phyloP scores from a whole-genome alignment of 208 protist genomes.

The Wallacemonas sp. region DNA sequence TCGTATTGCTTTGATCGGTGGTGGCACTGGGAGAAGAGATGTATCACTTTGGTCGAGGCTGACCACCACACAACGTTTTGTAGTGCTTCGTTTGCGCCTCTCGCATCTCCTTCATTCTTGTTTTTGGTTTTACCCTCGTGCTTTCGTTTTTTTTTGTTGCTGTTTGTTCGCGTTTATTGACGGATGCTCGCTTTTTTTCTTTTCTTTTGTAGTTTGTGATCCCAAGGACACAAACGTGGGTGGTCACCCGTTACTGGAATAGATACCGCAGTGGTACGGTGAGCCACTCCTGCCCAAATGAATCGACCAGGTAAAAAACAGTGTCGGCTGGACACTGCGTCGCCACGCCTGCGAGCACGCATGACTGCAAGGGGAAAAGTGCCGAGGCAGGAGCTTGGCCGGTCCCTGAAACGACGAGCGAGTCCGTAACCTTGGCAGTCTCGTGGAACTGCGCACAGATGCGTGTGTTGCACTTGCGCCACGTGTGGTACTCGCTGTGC shows the following conservation, averaged over 20 bases:
- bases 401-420: slow-evolving; percentile 39
- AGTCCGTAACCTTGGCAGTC: slow-evolving; percentile 20
- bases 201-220: not conserved
- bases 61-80: too few species aligned
- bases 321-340: slow-evolving; percentile 67
- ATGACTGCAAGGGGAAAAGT: slow-evolving; percentile 64
- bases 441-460: slow-evolving; percentile 83
- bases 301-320: slow-evolving; percentile 60
- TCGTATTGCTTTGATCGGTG: too few species aligned
- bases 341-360: slow-evolving; percentile 52
- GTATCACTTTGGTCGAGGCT: too few species aligned
- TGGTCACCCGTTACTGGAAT: slow-evolving; percentile 20
- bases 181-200: too few species aligned
- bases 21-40: too few species aligned
- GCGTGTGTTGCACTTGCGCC: slow-evolving; percentile 73
- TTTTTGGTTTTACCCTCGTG: too few species aligned
- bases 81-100: too few species aligned
- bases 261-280: slow-evolving; percentile 62
- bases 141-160: too few species aligned
- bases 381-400: slow-evolving; percentile 41
- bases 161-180: too few species aligned
- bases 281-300: slow-evolving; percentile 75
- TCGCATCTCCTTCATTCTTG: too few species aligned
- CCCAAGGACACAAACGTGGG: too few species aligned
- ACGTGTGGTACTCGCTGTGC: slow-evolving; percentile 40